Evolutionary conservation across 352 stramenopile genomes (phyloP).

Genomic region (Phytopythium montanum): DNA sequence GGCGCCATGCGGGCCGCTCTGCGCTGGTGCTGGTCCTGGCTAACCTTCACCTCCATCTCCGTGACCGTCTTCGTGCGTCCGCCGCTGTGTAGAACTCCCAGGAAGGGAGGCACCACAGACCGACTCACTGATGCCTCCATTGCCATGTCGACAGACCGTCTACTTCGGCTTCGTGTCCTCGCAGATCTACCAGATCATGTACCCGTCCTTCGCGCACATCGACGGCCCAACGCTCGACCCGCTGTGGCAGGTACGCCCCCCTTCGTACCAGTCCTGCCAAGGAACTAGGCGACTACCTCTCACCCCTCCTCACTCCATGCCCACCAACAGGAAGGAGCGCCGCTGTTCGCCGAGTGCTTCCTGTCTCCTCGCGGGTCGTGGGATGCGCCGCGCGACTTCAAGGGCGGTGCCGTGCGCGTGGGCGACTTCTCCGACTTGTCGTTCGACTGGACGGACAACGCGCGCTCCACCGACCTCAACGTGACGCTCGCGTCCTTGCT

Average conservation of each 20-base stretch:
- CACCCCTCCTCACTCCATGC: too few species aligned
- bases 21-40: slow-evolving; percentile 29
- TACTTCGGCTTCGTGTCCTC: slow-evolving; percentile 57
- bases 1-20: slow-evolving; percentile 22
- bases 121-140: too few species aligned
- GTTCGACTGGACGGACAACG: slow-evolving; percentile 73
- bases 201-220: slow-evolving; percentile 48
- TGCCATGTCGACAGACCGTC: slow-evolving; percentile 20
- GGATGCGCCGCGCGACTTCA: slow-evolving; percentile 39
- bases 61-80: slow-evolving; percentile 54
- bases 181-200: slow-evolving; percentile 74
- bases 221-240: slow-evolving; percentile 49
- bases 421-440: slow-evolving; percentile 50
- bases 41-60: slow-evolving; percentile 57
- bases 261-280: not conserved
- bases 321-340: slow-evolving; percentile 34
- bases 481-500: slow-evolving; percentile 28
- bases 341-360: slow-evolving; percentile 53
- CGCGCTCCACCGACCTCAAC: slow-evolving; percentile 43
- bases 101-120: not conserved
- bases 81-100: not conserved
- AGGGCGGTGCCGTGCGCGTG: slow-evolving; percentile 29
- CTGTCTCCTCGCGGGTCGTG: slow-evolving; percentile 46
- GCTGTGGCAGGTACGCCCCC: slow-evolving; percentile 42
- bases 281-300: too few species aligned